A percentile compares a stretch with the other conserved stretches of the same genome.
These are phyloP conservation scores for Aspergillus terreus DNA, from an alignment of 2,329 filamentous ascomycete genomes.

Conservation along the genomic window DNA sequence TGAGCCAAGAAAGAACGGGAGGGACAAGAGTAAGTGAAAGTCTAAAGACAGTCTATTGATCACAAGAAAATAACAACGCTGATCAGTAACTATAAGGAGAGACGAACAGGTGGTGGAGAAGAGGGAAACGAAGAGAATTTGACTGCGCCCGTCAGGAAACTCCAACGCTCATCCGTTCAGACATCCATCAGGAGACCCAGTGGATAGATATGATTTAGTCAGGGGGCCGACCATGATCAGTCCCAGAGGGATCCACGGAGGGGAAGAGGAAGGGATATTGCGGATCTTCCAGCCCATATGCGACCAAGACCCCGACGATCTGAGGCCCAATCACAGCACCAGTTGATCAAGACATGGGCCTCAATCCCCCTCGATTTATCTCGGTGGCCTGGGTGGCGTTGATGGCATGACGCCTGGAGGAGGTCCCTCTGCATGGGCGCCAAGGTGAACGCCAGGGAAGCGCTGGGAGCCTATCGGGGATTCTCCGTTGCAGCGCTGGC, in stretches of 20 bases:
- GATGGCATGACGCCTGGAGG: slow-evolving; percentile 12
- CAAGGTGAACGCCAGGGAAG: slow-evolving; percentile 9
- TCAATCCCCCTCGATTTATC: neutral
- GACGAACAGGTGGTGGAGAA: slow-evolving; percentile 1
- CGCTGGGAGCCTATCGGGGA: slow-evolving; percentile 5
- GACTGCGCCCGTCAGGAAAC: neutral
- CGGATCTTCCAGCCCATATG: neutral
- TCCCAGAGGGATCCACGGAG: neutral
- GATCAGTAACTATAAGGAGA: neutral
- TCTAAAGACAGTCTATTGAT: neutral
- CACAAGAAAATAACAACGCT: neutral
- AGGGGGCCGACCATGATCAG: neutral
- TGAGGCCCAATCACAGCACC: neutral
- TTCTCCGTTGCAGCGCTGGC: neutral
- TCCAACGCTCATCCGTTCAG: neutral
- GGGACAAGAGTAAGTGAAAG: neutral
- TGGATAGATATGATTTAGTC: neutral
- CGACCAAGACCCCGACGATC: neutral
- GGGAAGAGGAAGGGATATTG: neutral
- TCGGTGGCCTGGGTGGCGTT: neutral
- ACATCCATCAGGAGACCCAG: neutral
- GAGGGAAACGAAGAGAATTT: neutral
- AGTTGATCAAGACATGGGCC: neutral
- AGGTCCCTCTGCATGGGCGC: slow-evolving; percentile 8
- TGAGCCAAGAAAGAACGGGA: slow-evolving; percentile 1